A percentile compares a stretch with the other conserved stretches of the same genome.
These are phyloP conservation scores for Tolypocladium endophyticum DNA, from an alignment of 2,329 filamentous ascomycete genomes.

Conservation along the genomic window DNA sequence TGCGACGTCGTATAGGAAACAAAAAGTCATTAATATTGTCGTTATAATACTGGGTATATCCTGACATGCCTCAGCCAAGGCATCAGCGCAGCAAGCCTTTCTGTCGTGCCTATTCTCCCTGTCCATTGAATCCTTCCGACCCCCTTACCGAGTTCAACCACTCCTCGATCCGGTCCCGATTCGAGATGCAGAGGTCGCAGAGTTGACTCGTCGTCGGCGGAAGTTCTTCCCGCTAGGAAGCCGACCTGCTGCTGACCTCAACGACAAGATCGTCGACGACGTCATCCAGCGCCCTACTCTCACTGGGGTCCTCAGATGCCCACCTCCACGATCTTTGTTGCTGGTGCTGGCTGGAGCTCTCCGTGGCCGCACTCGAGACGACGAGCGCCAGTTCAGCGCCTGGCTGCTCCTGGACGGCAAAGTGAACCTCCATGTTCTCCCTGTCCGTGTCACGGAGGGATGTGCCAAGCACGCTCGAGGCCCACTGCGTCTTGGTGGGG, in stretches of 20 bases:
- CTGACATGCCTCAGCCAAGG: background rate
- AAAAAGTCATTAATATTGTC: background rate
- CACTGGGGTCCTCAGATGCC: slow-evolving; percentile 9
- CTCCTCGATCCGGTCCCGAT: background rate
- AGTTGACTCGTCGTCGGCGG: background rate
- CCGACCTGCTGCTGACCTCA: slow-evolving; percentile 3
- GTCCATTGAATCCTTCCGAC: background rate
- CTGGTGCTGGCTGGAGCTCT: slow-evolving; percentile 7
- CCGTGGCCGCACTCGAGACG: slow-evolving; percentile 9
- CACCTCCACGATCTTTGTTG: slow-evolving; percentile 18
- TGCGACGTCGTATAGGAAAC: background rate
- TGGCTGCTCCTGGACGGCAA: slow-evolving; percentile 15
- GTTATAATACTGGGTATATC: background rate
- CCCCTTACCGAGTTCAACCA: background rate
- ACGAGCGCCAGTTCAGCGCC: slow-evolving; percentile 9
- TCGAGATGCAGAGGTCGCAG: too few species aligned
- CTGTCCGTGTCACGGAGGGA: slow-evolving; percentile 17
- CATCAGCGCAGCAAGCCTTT: background rate
- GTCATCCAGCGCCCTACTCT: slow-evolving; percentile 10
- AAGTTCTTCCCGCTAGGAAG: slow-evolving; percentile 8
- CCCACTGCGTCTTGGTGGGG: slow-evolving; percentile 11
- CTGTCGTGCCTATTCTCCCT: too few species aligned
- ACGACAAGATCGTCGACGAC: slow-evolving; percentile 8
- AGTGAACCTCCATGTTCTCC: slow-evolving; percentile 18
- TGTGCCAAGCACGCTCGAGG: slow-evolving; percentile 19